Base-by-base conservation (phyloP, 2,329 filamentous ascomycete species). In the Clonostachys rosea region DNA sequence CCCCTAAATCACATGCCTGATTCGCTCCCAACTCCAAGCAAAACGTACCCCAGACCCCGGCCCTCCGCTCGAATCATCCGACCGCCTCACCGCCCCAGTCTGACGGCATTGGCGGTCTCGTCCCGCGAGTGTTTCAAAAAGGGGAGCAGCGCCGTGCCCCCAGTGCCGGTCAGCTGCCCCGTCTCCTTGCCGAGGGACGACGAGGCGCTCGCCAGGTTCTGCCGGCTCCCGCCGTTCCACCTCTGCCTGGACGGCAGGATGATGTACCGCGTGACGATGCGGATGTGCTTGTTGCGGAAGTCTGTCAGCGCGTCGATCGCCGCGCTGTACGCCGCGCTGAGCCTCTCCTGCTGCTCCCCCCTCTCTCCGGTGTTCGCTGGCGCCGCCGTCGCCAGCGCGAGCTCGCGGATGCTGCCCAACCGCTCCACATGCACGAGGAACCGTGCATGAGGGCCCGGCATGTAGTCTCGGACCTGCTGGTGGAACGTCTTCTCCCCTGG, bases 181-280 rank as follows among this genome's bases (percentile, higher is more conserved):
- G 60, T 61, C 2, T 56, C 55, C 44, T 61, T 64, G 16, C 54
- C 43, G 8, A 46, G 50, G 12, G 68, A 65, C 13, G 71, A 75
- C 0, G 24, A 30, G 24, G 69, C 70, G 24, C 70, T 76, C 1
- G 74, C 70, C 45, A 78, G 55, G 49, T 77, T 77, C 49, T 63
- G 60, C 7, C 54, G 57, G 3, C 1, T 54, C 50, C 47, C 42
- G 43, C 52, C 66, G 44, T 45, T 49, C 53, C 56, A 56, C 14
- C 63, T 60, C 48, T 73, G 67, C 46, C 67, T 78, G 0, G 87
- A 87, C 20, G 91, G 90, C 47, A 94, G 72, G 54, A 96, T 84
- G 58, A 97, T 95, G 65, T 96, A 97, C 43, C 90, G 78, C 34
- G 89, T 88, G 4, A 96, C 91, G 49, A 97, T 89, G 62, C 89